Evolutionary conservation across 257 asterid species (phyloP).

Genomic region (Solanum appendiculatum): DNA sequence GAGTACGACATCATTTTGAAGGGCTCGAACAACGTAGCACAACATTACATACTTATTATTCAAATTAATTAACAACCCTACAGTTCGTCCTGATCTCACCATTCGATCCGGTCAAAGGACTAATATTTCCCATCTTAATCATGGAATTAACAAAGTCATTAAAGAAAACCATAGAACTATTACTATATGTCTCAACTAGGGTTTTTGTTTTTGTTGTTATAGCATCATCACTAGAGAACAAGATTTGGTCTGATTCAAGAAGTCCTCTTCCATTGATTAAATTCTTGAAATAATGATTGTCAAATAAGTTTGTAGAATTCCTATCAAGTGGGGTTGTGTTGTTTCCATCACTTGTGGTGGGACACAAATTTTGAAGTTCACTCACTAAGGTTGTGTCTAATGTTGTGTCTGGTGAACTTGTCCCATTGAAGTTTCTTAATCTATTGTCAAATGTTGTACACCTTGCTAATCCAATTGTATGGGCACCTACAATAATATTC

Average conservation of each 20-base stretch:
- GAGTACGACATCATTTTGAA: neutral
- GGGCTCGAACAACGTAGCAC: neutral
- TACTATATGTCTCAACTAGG: slow-evolving; percentile 41
- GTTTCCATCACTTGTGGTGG: slow-evolving; percentile 45
- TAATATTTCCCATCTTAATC: slow-evolving; percentile 64
- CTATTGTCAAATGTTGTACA: slow-evolving; percentile 54
- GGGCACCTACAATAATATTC: slow-evolving; percentile 34
- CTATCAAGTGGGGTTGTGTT: slow-evolving; percentile 52
- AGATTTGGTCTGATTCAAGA: slow-evolving; percentile 56
- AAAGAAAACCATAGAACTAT: slow-evolving; percentile 31
- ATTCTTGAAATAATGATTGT: slow-evolving; percentile 58
- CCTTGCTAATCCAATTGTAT: slow-evolving; percentile 57
- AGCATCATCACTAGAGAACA: slow-evolving; percentile 37
- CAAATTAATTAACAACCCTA: slow-evolving; percentile 36
- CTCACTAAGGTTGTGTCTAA: slow-evolving; percentile 30
- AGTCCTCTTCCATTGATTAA: slow-evolving; percentile 51
- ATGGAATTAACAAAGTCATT: slow-evolving; percentile 48
- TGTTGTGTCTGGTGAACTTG: slow-evolving; percentile 59
- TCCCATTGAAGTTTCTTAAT: slow-evolving; percentile 57
- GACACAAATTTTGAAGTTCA: slow-evolving; percentile 45
- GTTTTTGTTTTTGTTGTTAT: slow-evolving; percentile 19
- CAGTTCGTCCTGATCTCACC: slow-evolving; percentile 69
- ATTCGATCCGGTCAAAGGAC: slow-evolving; percentile 37
- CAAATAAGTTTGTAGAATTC: slow-evolving; percentile 53
- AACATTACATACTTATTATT: neutral